Evolutionary conservation across 2,329 filamentous ascomycete species (phyloP), one percentile per base, ranked within the genome.

Genomic region (Polychaeton citri): DNA sequence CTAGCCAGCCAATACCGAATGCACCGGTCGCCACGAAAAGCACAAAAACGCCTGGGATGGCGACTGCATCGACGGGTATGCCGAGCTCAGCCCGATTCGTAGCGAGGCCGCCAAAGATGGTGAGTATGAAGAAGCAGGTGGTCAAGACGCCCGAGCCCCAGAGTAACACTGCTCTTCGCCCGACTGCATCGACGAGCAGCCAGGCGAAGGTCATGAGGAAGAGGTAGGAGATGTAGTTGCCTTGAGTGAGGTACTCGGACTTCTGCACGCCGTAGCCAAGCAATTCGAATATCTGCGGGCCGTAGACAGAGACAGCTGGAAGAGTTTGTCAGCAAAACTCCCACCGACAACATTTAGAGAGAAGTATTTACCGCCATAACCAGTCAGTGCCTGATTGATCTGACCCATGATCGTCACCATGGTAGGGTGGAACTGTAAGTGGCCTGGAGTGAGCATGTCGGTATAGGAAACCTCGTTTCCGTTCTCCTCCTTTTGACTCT

Each of bases 341-440:
- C n/a, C n/a, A n/a, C n/a, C n/a, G n/a, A n/a, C n/a, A n/a, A n/a
- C n/a, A n/a, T n/a, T n/a, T n/a, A n/a, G n/a, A n/a, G n/a, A n/a
- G n/a, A n/a, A n/a, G n/a, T n/a, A n/a, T 40, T 34, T 32, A 45
- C 44, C 40, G 30, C 53, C 53, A 36, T 56, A 56, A 6, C 69
- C 68, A 0, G 69, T 72, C 34, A 73, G 52, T 1, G 69, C 69
- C 50, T 77, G 74, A 44, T 76, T 76, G 44, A 76, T 53, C 50
- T 78, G 72, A 1, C 72, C 71, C 72, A 77, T 76, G 33, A 77
- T 60, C 0, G 71, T 74, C 17, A 78, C 58, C 45, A 75, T 61
- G 2, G 70, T 75, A 0, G 73, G 71, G 43, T 77, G 74, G 44
- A 74, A 76, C 41, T 76, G 72, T 7, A 60, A 55, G 28, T 71